Evolutionary conservation across 2,329 filamentous ascomycete genomes (phyloP).

Genomic region (Leptographium wingfieldii): DNA sequence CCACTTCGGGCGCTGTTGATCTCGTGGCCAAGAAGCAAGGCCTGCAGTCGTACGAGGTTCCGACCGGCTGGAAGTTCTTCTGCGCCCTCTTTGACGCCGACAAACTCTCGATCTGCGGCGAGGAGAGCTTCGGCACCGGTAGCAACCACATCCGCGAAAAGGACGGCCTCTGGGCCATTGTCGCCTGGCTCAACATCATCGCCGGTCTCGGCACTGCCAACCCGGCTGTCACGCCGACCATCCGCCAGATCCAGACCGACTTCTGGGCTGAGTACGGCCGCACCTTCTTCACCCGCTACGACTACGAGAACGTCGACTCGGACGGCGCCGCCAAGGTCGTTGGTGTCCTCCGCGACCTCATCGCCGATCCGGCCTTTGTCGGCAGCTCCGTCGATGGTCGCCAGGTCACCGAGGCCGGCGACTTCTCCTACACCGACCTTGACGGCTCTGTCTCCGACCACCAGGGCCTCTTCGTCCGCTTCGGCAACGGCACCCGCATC

Average conservation of each 20-base stretch:
- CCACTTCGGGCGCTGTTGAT: conserved; percentile 89
- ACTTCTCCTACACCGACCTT: conserved; percentile 98
- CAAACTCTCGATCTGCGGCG: conserved; percentile 96
- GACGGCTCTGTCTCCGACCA: conserved; percentile 92
- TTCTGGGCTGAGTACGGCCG: conserved; percentile 96
- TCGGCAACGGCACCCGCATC: conserved; percentile 88
- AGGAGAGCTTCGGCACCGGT: conserved; percentile 95
- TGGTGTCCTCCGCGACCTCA: conserved; percentile 63
- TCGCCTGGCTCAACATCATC: conserved; percentile 98
- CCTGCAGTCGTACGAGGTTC: conserved; percentile 87
- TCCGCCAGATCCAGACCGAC: conserved; percentile 89
- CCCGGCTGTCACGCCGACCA: conserved; percentile 71
- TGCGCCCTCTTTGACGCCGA: conserved; percentile 87
- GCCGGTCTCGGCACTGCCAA: conserved; percentile 80
- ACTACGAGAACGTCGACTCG: conserved; percentile 91
- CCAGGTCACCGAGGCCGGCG: conserved; percentile 78
- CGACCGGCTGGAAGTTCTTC: conserved; percentile 99
- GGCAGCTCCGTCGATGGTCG: conserved; percentile 72
- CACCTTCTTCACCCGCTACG: conserved; percentile 98
- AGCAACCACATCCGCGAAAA: conserved; percentile 99
- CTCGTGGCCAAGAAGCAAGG: conserved; percentile 91
- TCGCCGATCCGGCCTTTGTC: conserved; percentile 62
- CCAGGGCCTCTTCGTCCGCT: conserved; percentile 90
- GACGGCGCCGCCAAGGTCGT: conserved; percentile 87
- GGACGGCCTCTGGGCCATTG: conserved; percentile 93